A percentile compares a stretch with the other conserved stretches of the same genome.
Conservation (phyloP, 805 yeast genomes). For the Candida tibetensis region DNA sequence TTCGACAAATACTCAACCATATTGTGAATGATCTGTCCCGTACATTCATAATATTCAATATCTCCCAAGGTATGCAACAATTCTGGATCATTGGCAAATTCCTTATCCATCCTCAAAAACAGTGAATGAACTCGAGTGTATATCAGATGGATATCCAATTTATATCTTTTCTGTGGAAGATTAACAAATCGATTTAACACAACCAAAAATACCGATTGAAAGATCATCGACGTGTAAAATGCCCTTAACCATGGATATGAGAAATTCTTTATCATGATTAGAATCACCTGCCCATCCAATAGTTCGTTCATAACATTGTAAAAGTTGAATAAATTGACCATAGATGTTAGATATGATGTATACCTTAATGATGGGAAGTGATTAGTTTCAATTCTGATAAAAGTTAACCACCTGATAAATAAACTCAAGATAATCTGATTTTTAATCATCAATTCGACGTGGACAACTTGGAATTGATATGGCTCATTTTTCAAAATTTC, state of each 20-base stretch:
- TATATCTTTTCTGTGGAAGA: neutral
- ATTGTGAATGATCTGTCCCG: neutral
- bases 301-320: slow-evolving; percentile 18
- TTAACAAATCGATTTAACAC: slow-evolving; percentile 14
- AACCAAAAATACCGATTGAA: slow-evolving; percentile 19
- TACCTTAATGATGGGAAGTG: slow-evolving; percentile 30
- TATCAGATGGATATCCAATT: neutral
- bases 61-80: neutral
- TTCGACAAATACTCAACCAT: neutral
- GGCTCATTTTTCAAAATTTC: neutral
- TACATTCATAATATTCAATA: neutral
- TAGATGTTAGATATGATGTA: slow-evolving; percentile 24
- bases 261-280: slow-evolving; percentile 7
- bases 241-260: slow-evolving; percentile 13
- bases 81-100: neutral
- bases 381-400: slow-evolving; percentile 23
- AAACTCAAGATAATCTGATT: slow-evolving; percentile 16
- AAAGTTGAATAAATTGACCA: slow-evolving; percentile 24
- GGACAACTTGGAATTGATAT: neutral
- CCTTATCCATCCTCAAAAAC: neutral
- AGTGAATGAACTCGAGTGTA: neutral
- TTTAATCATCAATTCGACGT: slow-evolving; percentile 8
- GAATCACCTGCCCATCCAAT: slow-evolving; percentile 9
- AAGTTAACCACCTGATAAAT: slow-evolving; percentile 25
- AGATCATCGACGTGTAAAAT: slow-evolving; percentile 17